Evolutionary conservation across 2,329 filamentous ascomycete species (phyloP), one percentile per base, ranked within the genome.

Genomic region (Fusarium veterinarium): DNA sequence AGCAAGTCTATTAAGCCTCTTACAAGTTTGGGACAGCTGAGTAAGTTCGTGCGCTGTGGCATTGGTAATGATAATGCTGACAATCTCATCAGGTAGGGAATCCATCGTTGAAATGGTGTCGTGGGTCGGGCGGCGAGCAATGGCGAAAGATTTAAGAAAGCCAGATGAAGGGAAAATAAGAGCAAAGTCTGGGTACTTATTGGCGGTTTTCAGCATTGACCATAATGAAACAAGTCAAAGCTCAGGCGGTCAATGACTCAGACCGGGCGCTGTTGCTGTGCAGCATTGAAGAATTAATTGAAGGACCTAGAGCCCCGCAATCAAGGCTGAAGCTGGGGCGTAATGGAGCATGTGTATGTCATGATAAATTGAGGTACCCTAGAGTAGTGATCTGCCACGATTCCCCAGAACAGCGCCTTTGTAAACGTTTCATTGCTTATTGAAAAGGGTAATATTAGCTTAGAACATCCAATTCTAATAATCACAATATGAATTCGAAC

Each of bases 11-110:
- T 64, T 37, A 8, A 64, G 31, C 11, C 25, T 31, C 11, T 62
- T 62, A 6, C 17, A 52, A 3, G 31, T 38, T 4, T 6, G 57
- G 8, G 20, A 51, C 14, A 64, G 6, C 17, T 62, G 44, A 6
- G 44, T 16, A 3, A 64, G 38, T 9, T 64, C 57, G 11, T 64
- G 56, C 1, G 37, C 45, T 8, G 44, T 25, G 6, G 30, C 16
- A 8, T 45, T 16, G 6, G 25, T 25, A 8, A 62, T 1, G 14
- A 64, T 20, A 3, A 40, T 37, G 8, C 8, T 28, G 30, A 44
- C 23, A 13, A 62, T 17, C 20, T 64, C 61, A 44, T 62, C 38
- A 5, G 61, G 57, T 16, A 60, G 30, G 8, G 57, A 23, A 25
- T 60, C 19, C 46, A 60, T 60, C 3, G 17, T 40, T 28, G 13